phyloP scores from a whole-genome alignment of 257 asterid genomes.

The Fraxinus americana region DNA sequence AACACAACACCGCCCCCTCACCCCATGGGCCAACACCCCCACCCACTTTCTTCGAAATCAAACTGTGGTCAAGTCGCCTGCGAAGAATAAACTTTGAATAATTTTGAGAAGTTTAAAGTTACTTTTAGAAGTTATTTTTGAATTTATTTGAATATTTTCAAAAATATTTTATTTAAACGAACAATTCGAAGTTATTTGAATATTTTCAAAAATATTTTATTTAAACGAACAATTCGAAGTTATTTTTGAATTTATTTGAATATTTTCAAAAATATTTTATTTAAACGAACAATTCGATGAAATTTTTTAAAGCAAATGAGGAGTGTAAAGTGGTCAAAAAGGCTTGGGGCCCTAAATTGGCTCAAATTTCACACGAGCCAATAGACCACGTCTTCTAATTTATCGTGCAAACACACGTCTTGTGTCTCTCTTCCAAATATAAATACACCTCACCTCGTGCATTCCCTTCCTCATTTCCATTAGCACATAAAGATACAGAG shows the following conservation, averaged over 20 bases:
- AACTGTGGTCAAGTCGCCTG: slow-evolving; percentile 20
- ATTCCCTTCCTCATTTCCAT: slow-evolving; percentile 2
- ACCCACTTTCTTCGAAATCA: slow-evolving; percentile 1
- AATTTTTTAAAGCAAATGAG: neutral
- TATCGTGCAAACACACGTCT: slow-evolving; percentile 14
- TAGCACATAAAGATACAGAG: neutral
- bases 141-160: too few species aligned
- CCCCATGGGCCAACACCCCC: neutral
- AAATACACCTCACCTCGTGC: neutral
- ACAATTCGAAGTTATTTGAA: too few species aligned
- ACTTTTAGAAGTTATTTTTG: too few species aligned
- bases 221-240: too few species aligned
- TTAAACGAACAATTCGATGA: too few species aligned
- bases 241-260: too few species aligned
- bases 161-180: too few species aligned
- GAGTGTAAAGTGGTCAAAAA: neutral
- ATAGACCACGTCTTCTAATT: neutral
- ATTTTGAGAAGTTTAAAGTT: too few species aligned
- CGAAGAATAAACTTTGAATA: neutral
- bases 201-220: too few species aligned
- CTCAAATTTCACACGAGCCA: slow-evolving; percentile 13
- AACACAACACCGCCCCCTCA: neutral
- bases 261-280: too few species aligned
- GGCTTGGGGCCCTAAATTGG: neutral
- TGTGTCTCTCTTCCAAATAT: neutral